Conservation (phyloP, 2,329 filamentous ascomycete species). For the Penicillium sp. region DNA sequence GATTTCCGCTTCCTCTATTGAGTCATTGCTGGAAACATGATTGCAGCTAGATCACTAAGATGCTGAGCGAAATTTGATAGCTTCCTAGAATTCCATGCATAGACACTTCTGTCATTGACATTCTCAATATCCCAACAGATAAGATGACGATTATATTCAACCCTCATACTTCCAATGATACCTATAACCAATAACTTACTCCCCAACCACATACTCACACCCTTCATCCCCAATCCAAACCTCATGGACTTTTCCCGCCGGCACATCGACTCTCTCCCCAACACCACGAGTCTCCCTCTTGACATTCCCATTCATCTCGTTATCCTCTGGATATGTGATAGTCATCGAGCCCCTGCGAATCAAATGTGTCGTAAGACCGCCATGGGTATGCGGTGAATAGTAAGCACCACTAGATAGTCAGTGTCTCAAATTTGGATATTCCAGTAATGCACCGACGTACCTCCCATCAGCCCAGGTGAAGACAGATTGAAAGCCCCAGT, state of each 20-base stretch:
- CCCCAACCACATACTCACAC: slow-evolving; percentile 58
- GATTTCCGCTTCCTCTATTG: slow-evolving; percentile 37
- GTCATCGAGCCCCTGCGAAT: slow-evolving; percentile 54
- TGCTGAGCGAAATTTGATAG: too few relatives aligned
- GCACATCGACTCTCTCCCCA: slow-evolving; percentile 53
- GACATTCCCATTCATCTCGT: slow-evolving; percentile 23
- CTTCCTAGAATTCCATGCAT: too few relatives aligned
- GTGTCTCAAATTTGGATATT: neutral
- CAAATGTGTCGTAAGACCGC: slow-evolving; percentile 53
- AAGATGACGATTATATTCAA: too few relatives aligned
- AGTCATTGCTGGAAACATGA: neutral
- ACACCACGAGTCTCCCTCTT: slow-evolving; percentile 52
- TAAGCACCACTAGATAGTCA: slow-evolving; percentile 47
- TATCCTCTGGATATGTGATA: slow-evolving; percentile 53
- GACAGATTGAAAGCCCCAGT: slow-evolving; percentile 55
- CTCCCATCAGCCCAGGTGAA: slow-evolving; percentile 58
- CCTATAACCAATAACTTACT: too few relatives aligned
- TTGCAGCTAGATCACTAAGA: too few relatives aligned
- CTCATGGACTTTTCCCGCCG: slow-evolving; percentile 52
- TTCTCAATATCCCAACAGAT: neutral
- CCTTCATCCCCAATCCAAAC: slow-evolving; percentile 56
- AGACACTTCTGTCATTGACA: too few relatives aligned
- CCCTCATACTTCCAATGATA: too few relatives aligned
- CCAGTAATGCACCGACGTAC: slow-evolving; percentile 30
- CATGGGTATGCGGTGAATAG: slow-evolving; percentile 55